Conservation (phyloP, 2,329 filamentous ascomycete genomes). For the Epichloe glyceriae region DNA sequence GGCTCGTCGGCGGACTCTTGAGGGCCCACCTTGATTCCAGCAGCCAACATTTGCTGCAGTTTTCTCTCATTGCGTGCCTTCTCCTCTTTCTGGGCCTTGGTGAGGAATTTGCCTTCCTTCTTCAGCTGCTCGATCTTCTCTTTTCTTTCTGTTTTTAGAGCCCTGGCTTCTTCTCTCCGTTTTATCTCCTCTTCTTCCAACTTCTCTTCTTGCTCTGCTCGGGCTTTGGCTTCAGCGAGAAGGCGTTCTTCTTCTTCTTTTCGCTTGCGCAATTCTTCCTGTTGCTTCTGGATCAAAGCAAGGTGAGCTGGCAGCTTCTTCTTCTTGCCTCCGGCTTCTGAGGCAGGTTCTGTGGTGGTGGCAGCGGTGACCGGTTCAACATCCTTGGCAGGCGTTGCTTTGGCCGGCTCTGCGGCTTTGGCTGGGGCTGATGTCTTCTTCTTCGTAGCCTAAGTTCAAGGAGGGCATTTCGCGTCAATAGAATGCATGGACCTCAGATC, state of each 20-base stretch:
- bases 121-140: conserved; percentile 77
- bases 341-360: conserved; percentile 21
- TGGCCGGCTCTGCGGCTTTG: conserved; percentile 16
- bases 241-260: conserved; percentile 54
- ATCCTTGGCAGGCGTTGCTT: conserved; percentile 22
- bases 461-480: background rate
- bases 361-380: conserved; percentile 38
- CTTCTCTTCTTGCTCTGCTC: conserved; percentile 52
- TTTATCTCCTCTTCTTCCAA: conserved; percentile 53
- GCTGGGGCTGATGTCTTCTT: conserved; percentile 49
- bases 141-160: conserved; percentile 69
- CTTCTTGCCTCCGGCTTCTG: conserved; percentile 52
- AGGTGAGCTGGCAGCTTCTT: conserved; percentile 80
- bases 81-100: conserved; percentile 74
- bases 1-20: conserved; percentile 41
- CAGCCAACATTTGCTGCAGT: conserved; percentile 73
- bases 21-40: conserved; percentile 59
- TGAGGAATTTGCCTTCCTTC: conserved; percentile 76
- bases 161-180: conserved; percentile 59
- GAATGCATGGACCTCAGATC: background rate
- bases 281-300: conserved; percentile 64
- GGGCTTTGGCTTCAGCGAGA: conserved; percentile 50
- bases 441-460: conserved; percentile 49
- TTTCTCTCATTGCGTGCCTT: conserved; percentile 68
- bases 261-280: conserved; percentile 57